A percentile compares a stretch with the other conserved stretches of the same genome.
phyloP scores from a whole-genome alignment of 352 stramenopile genomes.

The Thalassiosira oceanica region DNA sequence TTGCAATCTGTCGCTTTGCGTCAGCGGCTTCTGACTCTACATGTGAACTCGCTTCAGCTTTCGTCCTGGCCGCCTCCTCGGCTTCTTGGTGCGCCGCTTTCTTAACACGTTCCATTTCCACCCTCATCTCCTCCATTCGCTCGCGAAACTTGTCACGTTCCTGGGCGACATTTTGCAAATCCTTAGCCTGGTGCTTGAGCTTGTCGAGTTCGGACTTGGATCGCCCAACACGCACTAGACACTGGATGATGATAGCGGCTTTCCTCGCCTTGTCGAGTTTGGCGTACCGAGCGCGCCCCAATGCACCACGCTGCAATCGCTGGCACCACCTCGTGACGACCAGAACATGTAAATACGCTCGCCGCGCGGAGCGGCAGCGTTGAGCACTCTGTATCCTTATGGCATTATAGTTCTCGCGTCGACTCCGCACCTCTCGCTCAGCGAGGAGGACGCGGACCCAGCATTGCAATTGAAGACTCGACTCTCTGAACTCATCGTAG shows the following conservation, averaged over 20 bases:
- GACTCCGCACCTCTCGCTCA: slow-evolving; percentile 3
- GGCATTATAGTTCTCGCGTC: slow-evolving; percentile 24
- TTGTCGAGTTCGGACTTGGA: slow-evolving; percentile 9
- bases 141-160: slow-evolving; percentile 44
- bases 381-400: slow-evolving; percentile 43
- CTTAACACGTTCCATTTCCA: slow-evolving; percentile 34
- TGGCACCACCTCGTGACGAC: slow-evolving; percentile 39
- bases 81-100: slow-evolving; percentile 23
- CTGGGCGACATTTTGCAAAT: slow-evolving; percentile 28
- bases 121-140: slow-evolving; percentile 38
- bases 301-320: slow-evolving; percentile 27
- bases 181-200: slow-evolving; percentile 20
- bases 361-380: slow-evolving; percentile 17
- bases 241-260: slow-evolving; percentile 35
- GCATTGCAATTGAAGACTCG: slow-evolving; percentile 35
- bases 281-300: slow-evolving; percentile 33
- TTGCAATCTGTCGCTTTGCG: no score
- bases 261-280: slow-evolving; percentile 19
- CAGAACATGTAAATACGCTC: slow-evolving; percentile 5
- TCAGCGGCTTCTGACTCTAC: slow-evolving; percentile 10
- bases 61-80: slow-evolving; percentile 28
- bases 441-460: slow-evolving; percentile 13
- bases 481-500: background rate
- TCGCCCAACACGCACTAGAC: slow-evolving; percentile 12
- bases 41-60: slow-evolving; percentile 8